Evolutionary conservation across 495 filamentous ascomycete species (phyloP), one percentile per base, ranked within the genome.

Genomic region (Podospora conica): DNA sequence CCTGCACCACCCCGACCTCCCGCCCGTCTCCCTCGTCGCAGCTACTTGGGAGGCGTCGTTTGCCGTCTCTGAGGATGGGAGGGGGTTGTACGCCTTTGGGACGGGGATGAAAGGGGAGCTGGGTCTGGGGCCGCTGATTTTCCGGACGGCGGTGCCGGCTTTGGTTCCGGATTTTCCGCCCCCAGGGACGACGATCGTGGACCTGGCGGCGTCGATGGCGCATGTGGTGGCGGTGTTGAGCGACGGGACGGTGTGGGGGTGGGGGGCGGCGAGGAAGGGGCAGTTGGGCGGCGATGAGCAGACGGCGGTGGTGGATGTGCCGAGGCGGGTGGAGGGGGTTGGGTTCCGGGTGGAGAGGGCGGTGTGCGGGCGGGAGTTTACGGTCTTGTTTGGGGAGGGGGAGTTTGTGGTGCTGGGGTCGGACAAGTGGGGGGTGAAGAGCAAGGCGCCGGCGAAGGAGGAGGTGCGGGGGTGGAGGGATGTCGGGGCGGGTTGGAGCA

Each of bases 211-310:
- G 55, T 83, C 90, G n/a, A 88, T 96, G 79, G 82, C 83, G 18
- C 95, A 98, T 73, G 84, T 86, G 0, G 86, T 93, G 20, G 86
- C 81, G 4, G 84, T 97, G 5, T 76, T 96, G 1, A 83, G 82
- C 27, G 88, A 88, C 73, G 93, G 92, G 3, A 81, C 88, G 1
- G 88, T 89, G 1, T 97, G 88, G 74, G 95, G 93, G 3, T 97
- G 95, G 95, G 95, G 95, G 2, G 88, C 81, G 66, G 86, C 87
- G 7, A 82, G 92, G 27, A 93, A 96, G 77, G 92, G 92, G 0
- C 93, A 98, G 73, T 75, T 98, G 0, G 92, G 91, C 5, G 55
- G 33, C 20, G 69, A 80, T 11, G 73, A 77, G 1, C 75, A 69
- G 11, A n/a, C n/a, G n/a, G 80, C 67, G 0, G 78, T 87, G 28